These are phyloP conservation scores for Tetradesmus obliquus DNA, from an alignment of 139 green algal genomes.

Conservation along the genomic window DNA sequence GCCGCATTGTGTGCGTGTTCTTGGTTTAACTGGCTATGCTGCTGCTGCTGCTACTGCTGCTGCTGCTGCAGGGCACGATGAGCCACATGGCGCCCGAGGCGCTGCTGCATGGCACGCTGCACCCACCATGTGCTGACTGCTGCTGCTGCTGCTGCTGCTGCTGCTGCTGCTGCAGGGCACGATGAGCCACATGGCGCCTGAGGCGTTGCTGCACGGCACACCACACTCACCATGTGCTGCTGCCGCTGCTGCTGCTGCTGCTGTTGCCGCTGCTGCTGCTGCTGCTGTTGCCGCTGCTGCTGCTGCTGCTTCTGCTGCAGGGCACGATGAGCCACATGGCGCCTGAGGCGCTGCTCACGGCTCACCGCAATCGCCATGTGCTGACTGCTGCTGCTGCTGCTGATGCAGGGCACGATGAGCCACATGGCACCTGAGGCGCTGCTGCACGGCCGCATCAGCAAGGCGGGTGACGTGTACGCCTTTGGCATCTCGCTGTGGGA, in stretches of 20 bases:
- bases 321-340: not conserved
- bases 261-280: not conserved
- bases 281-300: not conserved
- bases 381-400: not conserved
- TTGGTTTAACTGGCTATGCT: not conserved
- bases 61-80: not conserved
- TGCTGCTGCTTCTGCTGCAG: too few species aligned
- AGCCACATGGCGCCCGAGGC: not conserved
- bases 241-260: not conserved
- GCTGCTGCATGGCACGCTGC: too few species aligned
- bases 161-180: not conserved
- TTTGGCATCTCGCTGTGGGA: constrained; percentile 61
- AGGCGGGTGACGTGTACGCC: constrained; percentile 46
- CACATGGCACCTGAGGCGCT: constrained; percentile 49
- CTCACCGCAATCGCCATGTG: not conserved
- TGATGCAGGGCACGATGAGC: constrained; percentile 46
- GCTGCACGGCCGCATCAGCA: constrained; percentile 37
- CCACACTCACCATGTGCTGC: not conserved
- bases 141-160: not conserved
- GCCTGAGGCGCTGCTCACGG: not conserved
- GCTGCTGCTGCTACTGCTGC: not conserved
- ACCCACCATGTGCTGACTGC: not conserved
- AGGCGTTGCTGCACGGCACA: not conserved
- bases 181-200: not conserved
- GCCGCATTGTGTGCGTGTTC: too few species aligned